Conservation (phyloP, 2,329 filamentous ascomycete genomes). For the Diatrype stigma region DNA sequence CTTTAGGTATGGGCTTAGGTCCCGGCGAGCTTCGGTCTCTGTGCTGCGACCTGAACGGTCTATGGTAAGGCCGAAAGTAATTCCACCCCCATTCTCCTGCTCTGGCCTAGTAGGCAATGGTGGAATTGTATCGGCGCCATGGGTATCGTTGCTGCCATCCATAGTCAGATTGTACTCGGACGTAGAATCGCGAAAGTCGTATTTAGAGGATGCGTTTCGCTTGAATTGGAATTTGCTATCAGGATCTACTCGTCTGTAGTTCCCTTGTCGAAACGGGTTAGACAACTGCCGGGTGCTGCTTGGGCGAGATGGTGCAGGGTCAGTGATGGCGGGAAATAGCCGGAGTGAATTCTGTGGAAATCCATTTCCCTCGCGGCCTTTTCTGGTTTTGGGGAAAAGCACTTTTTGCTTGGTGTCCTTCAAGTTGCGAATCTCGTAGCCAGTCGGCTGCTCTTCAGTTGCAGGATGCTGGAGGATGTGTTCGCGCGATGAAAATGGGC, state of each 20-base stretch:
- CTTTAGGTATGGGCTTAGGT: too few species aligned
- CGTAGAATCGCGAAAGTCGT: slow-evolving; percentile 26
- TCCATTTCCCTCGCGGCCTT: slow-evolving; percentile 3
- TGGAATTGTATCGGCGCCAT: slow-evolving; percentile 5
- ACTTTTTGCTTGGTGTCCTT: slow-evolving; percentile 13
- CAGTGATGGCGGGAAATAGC: slow-evolving; percentile 4
- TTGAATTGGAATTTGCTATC: slow-evolving; percentile 14
- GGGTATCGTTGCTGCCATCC: slow-evolving; percentile 11
- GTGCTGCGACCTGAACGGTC: too few species aligned
- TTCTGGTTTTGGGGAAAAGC: slow-evolving; percentile 9
- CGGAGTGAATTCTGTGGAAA: slow-evolving; percentile 15
- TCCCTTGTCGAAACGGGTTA: slow-evolving; percentile 14
- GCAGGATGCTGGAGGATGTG: slow-evolving; percentile 17
- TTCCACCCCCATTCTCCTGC: not conserved
- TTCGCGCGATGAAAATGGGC: slow-evolving; percentile 11
- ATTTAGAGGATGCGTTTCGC: slow-evolving; percentile 17
- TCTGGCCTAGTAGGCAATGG: not conserved
- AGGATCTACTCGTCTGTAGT: slow-evolving; percentile 4
- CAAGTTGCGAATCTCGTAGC: slow-evolving; percentile 10
- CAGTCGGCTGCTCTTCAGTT: not conserved
- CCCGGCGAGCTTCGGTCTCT: too few species aligned
- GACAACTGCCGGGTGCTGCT: slow-evolving; percentile 2
- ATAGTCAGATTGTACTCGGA: slow-evolving; percentile 17
- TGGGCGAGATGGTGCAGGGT: slow-evolving; percentile 1
- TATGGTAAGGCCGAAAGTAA: not conserved